phyloP scores from a whole-genome alignment of 306 rosid genomes.

The Prunus fruticosa region DNA sequence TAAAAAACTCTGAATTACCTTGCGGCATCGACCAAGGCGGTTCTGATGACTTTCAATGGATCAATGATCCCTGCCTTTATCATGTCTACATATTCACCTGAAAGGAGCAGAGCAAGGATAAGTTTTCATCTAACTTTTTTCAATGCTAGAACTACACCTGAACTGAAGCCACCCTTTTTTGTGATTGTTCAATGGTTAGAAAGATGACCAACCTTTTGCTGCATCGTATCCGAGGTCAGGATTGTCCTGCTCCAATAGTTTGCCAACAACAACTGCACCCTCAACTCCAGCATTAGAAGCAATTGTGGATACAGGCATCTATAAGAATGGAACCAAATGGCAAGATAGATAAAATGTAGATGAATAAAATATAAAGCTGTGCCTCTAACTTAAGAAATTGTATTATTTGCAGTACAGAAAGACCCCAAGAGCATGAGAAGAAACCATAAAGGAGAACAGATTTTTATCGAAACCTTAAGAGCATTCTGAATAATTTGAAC shows the following conservation, averaged over 20 bases:
- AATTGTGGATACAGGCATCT: constrained; percentile 50
- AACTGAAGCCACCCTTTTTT: not conserved
- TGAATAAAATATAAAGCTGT: not conserved
- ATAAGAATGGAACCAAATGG: not conserved
- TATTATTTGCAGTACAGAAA: not conserved
- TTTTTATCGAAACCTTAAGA: constrained; percentile 34
- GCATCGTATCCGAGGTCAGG: constrained; percentile 53
- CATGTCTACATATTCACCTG: constrained; percentile 63
- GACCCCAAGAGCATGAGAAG: not conserved
- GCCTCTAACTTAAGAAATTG: not conserved
- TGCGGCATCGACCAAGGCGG: constrained; percentile 58
- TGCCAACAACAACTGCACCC: constrained; percentile 49
- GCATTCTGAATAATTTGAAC: constrained; percentile 59
- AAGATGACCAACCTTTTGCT: constrained; percentile 41
- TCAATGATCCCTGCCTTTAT: constrained; percentile 53
- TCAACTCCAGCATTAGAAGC: constrained; percentile 56
- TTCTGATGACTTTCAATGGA: constrained; percentile 56
- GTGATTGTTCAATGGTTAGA: not conserved
- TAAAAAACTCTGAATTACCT: constrained; percentile 22
- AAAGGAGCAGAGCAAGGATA: not conserved
- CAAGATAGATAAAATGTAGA: not conserved
- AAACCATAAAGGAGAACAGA: not conserved
- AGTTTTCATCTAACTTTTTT: not conserved
- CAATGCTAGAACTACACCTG: not conserved
- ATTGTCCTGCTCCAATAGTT: constrained; percentile 48